These are phyloP conservation scores for Blastocystis sp. DNA, from an alignment of 352 stramenopile species.

Conservation along the genomic window DNA sequence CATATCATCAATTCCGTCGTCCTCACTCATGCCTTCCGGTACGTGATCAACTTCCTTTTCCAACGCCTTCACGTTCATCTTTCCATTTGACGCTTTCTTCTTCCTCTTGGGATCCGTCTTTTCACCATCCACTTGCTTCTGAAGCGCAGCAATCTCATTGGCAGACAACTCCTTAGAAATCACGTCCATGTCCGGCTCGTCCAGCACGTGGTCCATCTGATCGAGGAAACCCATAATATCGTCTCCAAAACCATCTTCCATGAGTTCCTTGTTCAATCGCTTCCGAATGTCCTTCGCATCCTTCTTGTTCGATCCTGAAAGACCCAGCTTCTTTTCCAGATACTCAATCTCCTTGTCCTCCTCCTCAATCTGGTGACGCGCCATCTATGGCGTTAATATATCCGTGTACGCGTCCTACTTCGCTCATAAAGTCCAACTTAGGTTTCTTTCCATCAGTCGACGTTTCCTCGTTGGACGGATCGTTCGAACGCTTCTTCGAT, in stretches of 20 bases:
- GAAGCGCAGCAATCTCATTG: neutral
- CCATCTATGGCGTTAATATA: constrained; percentile 1
- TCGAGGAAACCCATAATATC: constrained; percentile 48
- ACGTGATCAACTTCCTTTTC: neutral
- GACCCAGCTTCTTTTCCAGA: constrained; percentile 36
- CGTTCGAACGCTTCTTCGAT: no score
- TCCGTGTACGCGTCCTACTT: neutral
- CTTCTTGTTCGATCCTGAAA: neutral
- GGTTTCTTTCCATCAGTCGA: neutral
- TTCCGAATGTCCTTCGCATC: neutral
- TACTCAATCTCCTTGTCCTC: constrained; percentile 44
- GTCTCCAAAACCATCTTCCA: constrained; percentile 50
- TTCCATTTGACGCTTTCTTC: neutral
- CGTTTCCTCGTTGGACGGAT: no score
- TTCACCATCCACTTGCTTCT: neutral
- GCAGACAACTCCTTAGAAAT: constrained; percentile 6
- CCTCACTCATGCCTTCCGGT: neutral
- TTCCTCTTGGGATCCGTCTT: neutral
- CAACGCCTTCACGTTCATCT: neutral
- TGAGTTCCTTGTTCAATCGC: constrained; percentile 48
- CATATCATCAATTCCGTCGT: constrained; percentile 28
- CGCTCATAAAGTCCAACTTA: neutral
- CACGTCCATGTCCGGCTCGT: neutral
- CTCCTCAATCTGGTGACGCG: neutral
- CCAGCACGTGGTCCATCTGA: constrained; percentile 38